phyloP scores from a whole-genome alignment of 257 asterid species.

The Rubia yunnanensis region DNA sequence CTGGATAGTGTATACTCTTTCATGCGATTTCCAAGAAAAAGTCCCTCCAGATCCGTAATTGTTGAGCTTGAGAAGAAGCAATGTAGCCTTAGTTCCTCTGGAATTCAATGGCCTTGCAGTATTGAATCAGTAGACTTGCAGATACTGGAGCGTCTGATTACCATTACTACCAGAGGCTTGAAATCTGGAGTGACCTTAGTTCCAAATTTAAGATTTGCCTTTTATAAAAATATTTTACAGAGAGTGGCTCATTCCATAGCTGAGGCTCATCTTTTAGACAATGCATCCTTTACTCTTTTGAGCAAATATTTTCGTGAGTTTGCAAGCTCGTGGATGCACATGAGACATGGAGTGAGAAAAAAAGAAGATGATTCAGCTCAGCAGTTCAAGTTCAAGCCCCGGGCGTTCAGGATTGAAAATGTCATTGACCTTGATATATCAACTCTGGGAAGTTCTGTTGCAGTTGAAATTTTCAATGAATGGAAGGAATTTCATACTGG shows the following conservation, averaged over 20 bases:
- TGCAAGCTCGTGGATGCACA: conserved; percentile 56
- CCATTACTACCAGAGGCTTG: conserved; percentile 15
- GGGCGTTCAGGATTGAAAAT: conserved; percentile 63
- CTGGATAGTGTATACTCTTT: conserved; percentile 46
- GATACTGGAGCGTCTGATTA: conserved; percentile 36
- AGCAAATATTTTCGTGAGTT: conserved; percentile 54
- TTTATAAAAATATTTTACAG: conserved; percentile 51
- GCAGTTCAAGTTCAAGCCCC: conserved; percentile 68
- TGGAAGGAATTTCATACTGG: conserved; percentile 71
- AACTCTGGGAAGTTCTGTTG: conserved; percentile 37
- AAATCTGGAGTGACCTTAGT: conserved; percentile 28
- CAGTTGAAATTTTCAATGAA: conserved; percentile 51
- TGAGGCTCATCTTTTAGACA: conserved; percentile 50
- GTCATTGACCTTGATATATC: conserved; percentile 70
- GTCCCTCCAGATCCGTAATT: conserved; percentile 33
- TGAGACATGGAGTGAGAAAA: conserved; percentile 43
- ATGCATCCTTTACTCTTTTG: conserved; percentile 47
- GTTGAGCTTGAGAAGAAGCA: conserved; percentile 22
- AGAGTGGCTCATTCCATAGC: conserved; percentile 48
- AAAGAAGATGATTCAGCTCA: conserved; percentile 40
- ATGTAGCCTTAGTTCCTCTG: conserved; percentile 26
- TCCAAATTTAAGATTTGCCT: conserved; percentile 42
- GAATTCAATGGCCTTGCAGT: conserved; percentile 41
- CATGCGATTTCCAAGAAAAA: conserved; percentile 67
- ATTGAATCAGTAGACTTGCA: conserved; percentile 33